phyloP scores from a whole-genome alignment of 495 filamentous ascomycete genomes.

The Aspergillus wentii region DNA sequence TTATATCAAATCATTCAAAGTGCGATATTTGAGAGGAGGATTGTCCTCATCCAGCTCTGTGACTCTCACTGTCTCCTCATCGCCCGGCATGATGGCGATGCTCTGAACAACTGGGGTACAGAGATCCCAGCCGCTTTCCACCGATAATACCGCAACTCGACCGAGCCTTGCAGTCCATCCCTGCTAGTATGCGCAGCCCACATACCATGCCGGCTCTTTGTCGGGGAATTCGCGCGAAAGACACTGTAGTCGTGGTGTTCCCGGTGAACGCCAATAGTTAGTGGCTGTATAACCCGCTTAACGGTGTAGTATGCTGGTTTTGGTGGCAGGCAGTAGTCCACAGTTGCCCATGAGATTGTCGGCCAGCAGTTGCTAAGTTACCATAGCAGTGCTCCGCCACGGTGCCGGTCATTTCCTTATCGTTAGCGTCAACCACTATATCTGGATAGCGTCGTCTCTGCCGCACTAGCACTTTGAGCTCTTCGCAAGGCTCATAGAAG shows the following conservation, averaged over 20 bases:
- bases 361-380: conserved; percentile 99
- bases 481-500: conserved; percentile 72
- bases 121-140: conserved; percentile 63
- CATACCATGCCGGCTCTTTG: conserved; percentile 61
- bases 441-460: conserved; percentile 87
- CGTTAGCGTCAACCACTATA: conserved; percentile 90
- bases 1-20: too few relatives aligned
- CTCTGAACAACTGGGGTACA: conserved; percentile 47
- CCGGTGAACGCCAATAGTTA: conserved; percentile 74
- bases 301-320: conserved; percentile 90
- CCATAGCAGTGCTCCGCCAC: conserved; percentile 90
- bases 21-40: conserved; percentile 30
- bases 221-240: conserved; percentile 54
- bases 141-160: conserved; percentile 70
- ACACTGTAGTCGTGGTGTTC: conserved; percentile 60
- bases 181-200: conserved; percentile 72
- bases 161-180: conserved; percentile 48
- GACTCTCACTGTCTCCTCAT: conserved; percentile 36
- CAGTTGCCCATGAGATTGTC: conserved; percentile 80
- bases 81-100: conserved; percentile 45
- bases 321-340: conserved; percentile 80
- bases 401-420: conserved; percentile 79
- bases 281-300: conserved; percentile 69
- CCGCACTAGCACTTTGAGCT: conserved; percentile 72
- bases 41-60: conserved; percentile 28